These are phyloP conservation scores for Torulaspora maleeae DNA, from an alignment of 805 yeast genomes.

Conservation along the genomic window DNA sequence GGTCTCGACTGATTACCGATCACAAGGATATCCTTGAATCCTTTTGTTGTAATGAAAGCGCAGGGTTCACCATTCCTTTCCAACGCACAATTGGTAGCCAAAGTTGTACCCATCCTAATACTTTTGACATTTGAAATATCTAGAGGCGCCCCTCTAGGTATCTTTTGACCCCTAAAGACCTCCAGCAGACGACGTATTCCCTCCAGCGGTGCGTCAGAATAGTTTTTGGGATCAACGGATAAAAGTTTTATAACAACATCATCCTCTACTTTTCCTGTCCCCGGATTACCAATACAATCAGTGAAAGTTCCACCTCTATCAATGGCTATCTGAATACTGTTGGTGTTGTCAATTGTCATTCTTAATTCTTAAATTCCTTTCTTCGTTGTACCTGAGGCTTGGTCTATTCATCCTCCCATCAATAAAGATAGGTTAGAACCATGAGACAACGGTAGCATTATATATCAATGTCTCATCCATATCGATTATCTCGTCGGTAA, in stretches of 20 bases:
- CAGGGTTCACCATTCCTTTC: slow-evolving; percentile 91
- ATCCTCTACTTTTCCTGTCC: slow-evolving; percentile 44
- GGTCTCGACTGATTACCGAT: slow-evolving; percentile 95
- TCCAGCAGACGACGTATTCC: slow-evolving; percentile 81
- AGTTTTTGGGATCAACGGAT: slow-evolving; percentile 85
- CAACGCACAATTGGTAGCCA: slow-evolving; percentile 89
- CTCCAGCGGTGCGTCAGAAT: slow-evolving; percentile 87
- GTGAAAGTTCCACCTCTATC: slow-evolving; percentile 90
- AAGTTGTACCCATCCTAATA: slow-evolving; percentile 89
- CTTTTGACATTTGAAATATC: slow-evolving; percentile 60
- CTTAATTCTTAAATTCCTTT: background rate
- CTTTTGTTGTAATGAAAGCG: slow-evolving; percentile 81
- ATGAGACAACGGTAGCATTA: background rate
- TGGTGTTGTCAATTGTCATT: background rate
- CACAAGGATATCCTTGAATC: slow-evolving; percentile 73
- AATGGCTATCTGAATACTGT: slow-evolving; percentile 38
- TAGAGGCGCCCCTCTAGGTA: slow-evolving; percentile 56
- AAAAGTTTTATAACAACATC: slow-evolving; percentile 72
- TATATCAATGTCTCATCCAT: background rate
- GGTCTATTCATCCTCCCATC: no score
- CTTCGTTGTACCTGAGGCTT: no score
- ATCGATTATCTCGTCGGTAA: background rate
- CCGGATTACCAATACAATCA: slow-evolving; percentile 55
- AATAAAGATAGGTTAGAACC: no score
- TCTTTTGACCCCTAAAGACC: slow-evolving; percentile 45